Percentiles rank a stretch among this genome's conserved stretches.
phyloP scores from a whole-genome alignment of 768 basidiomycete genomes.

The Postia placenta region DNA sequence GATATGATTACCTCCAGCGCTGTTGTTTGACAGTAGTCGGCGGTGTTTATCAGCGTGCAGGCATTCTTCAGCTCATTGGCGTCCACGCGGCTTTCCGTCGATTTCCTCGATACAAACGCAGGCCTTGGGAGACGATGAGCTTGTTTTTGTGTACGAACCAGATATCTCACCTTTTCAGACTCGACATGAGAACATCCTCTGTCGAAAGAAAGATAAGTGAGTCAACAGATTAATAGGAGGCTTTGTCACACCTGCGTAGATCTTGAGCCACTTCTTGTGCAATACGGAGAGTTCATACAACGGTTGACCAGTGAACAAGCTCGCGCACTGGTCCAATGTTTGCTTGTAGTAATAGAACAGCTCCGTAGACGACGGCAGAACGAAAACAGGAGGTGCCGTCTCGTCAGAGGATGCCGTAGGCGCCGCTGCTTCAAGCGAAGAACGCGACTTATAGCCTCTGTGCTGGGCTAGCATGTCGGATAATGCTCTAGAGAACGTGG shows the following conservation, averaged over 20 bases:
- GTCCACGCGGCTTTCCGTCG: conserved; percentile 77
- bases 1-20: conserved; percentile 60
- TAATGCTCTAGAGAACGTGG: conserved; percentile 53
- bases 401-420: conserved; percentile 36
- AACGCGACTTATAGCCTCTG: conserved; percentile 53
- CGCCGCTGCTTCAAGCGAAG: conserved; percentile 57
- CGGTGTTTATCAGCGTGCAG: conserved; percentile 91
- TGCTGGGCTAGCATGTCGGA: conserved; percentile 87
- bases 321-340: conserved; percentile 90
- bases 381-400: conserved; percentile 46
- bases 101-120: conserved; percentile 48
- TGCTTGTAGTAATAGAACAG: conserved; percentile 97
- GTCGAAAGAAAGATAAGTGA: neutral
- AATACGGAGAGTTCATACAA: conserved; percentile 76
- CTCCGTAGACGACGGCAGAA: conserved; percentile 91
- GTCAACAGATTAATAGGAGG: conserved; percentile 5
- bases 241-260: conserved; percentile 65
- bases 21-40: conserved; percentile 94
- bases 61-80: conserved; percentile 69
- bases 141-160: neutral
- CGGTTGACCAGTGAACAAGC: conserved; percentile 78
- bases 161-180: conserved; percentile 58
- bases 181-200: conserved; percentile 84
- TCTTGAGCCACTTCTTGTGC: conserved; percentile 90
- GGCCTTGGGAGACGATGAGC: conserved; percentile 34